These are phyloP conservation scores for Coemansia sp. DNA, from an alignment of 192 early-diverging fungal species.

Conservation along the genomic window DNA sequence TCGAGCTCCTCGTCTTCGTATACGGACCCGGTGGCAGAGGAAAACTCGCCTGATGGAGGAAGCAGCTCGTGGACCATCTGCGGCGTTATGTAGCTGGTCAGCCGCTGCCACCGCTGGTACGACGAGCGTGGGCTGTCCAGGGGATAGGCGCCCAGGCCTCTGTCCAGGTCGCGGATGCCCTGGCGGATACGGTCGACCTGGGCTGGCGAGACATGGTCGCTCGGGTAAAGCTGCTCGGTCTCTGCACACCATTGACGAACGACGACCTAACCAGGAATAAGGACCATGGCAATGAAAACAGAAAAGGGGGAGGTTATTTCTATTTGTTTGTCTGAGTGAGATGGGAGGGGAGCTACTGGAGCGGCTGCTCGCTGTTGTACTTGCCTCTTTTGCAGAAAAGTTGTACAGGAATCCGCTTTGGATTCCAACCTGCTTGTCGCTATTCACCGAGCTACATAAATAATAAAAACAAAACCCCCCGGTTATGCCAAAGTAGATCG, in stretches of 20 bases:
- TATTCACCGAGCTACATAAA: conserved; percentile 22
- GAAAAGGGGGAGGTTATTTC: neutral
- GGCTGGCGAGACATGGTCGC: conserved; percentile 56
- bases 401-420: conserved; percentile 75
- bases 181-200: conserved; percentile 61
- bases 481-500: conserved; percentile 1
- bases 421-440: conserved; percentile 51
- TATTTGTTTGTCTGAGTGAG: too few relatives aligned
- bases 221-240: conserved; percentile 65
- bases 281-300: too few relatives aligned
- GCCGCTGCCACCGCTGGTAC: conserved; percentile 72
- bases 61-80: conserved; percentile 47
- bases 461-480: conserved; percentile 5
- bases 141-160: conserved; percentile 78
- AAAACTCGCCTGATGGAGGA: conserved; percentile 51
- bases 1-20: conserved; percentile 64
- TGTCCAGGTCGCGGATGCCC: conserved; percentile 79
- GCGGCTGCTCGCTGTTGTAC: too few relatives aligned
- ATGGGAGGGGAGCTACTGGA: too few relatives aligned
- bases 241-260: conserved; percentile 76
- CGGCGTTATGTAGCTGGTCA: conserved; percentile 66
- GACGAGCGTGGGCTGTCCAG: conserved; percentile 59
- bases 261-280: conserved; percentile 57
- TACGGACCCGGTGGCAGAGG: conserved; percentile 45
- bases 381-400: conserved; percentile 61